A percentile compares a stretch with the other conserved stretches of the same genome.
Conservation (phyloP, 1,284 basidiomycete species). For the Lentinus polychrous region DNA sequence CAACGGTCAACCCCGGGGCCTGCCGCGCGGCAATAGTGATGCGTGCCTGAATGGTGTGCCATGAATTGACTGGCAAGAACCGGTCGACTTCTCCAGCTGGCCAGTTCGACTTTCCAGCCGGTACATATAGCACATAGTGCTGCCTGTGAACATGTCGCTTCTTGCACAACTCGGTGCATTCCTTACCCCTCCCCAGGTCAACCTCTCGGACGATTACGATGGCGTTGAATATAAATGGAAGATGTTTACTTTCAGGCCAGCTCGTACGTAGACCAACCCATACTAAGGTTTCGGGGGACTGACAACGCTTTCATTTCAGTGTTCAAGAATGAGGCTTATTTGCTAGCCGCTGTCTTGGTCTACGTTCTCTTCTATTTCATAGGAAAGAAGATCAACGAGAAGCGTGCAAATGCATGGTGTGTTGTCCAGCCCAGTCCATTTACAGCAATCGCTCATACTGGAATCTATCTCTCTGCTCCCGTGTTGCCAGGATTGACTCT, state of each 20-base stretch:
- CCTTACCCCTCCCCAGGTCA: constrained; percentile 41
- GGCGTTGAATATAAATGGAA: constrained; percentile 69
- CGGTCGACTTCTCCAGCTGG: too few species aligned
- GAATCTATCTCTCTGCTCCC: neutral
- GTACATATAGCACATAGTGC: too few species aligned
- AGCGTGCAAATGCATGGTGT: constrained; percentile 53
- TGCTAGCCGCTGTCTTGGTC: constrained; percentile 45
- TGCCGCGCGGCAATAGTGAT: too few species aligned
- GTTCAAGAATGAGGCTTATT: constrained; percentile 59
- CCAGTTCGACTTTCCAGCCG: too few species aligned
- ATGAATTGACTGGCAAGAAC: too few species aligned
- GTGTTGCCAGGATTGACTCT: constrained; percentile 42
- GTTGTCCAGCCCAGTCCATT: constrained; percentile 6
- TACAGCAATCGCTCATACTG: constrained; percentile 12
- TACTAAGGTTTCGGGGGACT: neutral
- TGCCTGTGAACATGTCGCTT: neutral
- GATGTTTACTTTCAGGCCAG: constrained; percentile 74
- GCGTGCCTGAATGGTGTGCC: too few species aligned
- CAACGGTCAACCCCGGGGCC: too few species aligned
- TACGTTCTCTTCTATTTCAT: constrained; percentile 48
- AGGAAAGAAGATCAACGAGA: constrained; percentile 49
- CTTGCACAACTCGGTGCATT: constrained; percentile 10
- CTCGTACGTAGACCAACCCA: constrained; percentile 39
- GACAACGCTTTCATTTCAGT: constrained; percentile 27
- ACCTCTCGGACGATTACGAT: constrained; percentile 39